Base-by-base conservation (phyloP, 108 stramenopile species). In the Cyclotella distinguenda region DNA sequence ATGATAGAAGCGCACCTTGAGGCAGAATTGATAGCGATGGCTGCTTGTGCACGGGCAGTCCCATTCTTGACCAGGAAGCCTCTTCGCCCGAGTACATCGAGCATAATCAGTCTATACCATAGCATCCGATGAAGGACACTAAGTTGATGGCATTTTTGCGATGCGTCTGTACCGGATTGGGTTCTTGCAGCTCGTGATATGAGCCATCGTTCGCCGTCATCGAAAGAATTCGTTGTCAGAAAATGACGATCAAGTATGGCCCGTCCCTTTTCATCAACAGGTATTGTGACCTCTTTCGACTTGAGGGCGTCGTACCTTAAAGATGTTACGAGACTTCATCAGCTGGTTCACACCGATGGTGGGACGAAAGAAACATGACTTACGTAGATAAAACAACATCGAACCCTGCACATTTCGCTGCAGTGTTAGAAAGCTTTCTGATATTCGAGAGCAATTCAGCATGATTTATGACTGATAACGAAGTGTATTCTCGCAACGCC, bases 231-330 rank as follows among this genome's bases (percentile, higher is more conserved):
- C 32, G 30, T 77, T 12, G 43, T 6, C 30, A 49, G 18, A 34
- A 33, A 56, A 46, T 51, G 55, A 38, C 68, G 47, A n/a, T 51
- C 58, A 16, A 76, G 6, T 8, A 84, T 76, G 12, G 82, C 87
- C 36, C 52, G 35, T 35, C 85, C 87, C 13, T 42, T 1, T 2
- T 49, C 52, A 69, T 86, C 69, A 15, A 88, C 32, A 30, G 81
- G 73, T 11, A 84, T 59, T 16, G 82, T 72, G 48, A 78, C 58
- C 28, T 88, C 87, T 33, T 85, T 77, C 19, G 73, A 49, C 66
- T 84, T 86, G 35, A 88, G 46, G 8, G 76, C 77, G 45, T 88
- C 87, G 51, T 79, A 88, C 3, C 84, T 88, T 30, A 82, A 88
- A 35, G 9, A 84, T 19, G n/a, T n/a, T 19, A 11, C 38, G 11